Evolutionary conservation across 345 rosid genomes (phyloP), one percentile per base, ranked within the genome.

Genomic region (Chamaenerion angustifolium): DNA sequence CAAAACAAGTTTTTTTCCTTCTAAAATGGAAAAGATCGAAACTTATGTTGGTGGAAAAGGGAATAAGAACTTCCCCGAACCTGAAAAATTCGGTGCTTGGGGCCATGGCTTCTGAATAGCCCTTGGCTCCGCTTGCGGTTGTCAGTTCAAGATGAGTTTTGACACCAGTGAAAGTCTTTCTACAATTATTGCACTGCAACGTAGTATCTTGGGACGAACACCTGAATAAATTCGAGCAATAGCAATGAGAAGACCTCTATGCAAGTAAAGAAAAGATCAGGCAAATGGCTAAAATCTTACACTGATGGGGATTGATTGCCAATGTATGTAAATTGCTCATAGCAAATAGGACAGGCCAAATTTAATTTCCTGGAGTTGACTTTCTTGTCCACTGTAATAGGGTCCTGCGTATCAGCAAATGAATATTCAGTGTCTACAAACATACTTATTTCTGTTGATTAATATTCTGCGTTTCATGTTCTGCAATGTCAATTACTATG

Each of bases 331-430:
- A 89, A 62, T 5, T 72, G 79, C 57, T 56, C 44, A 50, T 73
- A 85, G 68, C 97, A 85, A 18, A 89, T 69, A 18, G 97, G 97
- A 68, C 95, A 89, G 48, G 95, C 95, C 58, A 89, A 65, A 23
- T 70, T 49, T 46, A 55, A 59, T 51, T 59, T 64, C 55, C 47
- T 61, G 4, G 21, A 18, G 25, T 46, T 43, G 19, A 48, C 68
- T 41, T 74, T 66, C 57, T 61, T 68, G 16, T 69, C 67, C 11
- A 57, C 75, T 67, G 37, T 62, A 15, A 40, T 42, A 4, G 72
- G 17, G 19, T 70, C 82, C 76, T 78, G 37, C 1, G 37, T 31
- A 31, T 8, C 8, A 31, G 10, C 37, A 31, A 31, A 31, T 31
- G 37, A 31, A 31, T 31, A 31, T 31, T 31, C 37, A 31, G 37